Conservation (phyloP, 164 flowering plant species). For the Liriodendron chinense region DNA sequence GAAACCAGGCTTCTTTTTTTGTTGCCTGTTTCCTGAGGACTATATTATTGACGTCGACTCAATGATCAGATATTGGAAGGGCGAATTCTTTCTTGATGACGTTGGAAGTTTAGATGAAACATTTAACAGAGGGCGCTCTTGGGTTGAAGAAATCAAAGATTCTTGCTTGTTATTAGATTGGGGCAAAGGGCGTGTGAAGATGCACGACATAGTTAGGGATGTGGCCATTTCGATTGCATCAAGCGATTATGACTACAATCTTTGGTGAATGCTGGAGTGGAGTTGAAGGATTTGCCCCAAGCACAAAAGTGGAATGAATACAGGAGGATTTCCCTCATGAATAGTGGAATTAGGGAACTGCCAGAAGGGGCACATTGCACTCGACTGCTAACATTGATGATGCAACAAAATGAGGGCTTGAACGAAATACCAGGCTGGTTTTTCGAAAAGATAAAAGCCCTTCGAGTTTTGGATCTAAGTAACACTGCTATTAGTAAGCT, state of each 20-base stretch:
- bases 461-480: constrained; percentile 1
- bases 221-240: not conserved
- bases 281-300: not conserved
- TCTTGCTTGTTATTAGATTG: constrained; percentile 4
- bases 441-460: not conserved
- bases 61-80: not conserved
- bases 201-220: constrained; percentile 5
- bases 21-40: constrained; percentile 7
- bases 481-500: not conserved
- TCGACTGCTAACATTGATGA: not conserved
- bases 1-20: not conserved
- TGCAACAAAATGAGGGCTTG: not conserved
- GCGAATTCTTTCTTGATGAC: not conserved
- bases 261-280: not conserved
- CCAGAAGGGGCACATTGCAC: not conserved
- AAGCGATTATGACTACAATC: not conserved
- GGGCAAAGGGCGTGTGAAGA: not conserved
- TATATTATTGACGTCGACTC: constrained; percentile 6
- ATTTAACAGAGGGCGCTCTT: not conserved
- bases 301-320: not conserved
- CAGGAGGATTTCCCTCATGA: not conserved
- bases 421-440: not conserved
- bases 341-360: not conserved
- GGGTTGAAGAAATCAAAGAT: not conserved
- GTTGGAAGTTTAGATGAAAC: not conserved